phyloP scores from a whole-genome alignment of 2,329 filamentous ascomycete species.

The Botrytis deweyae region DNA sequence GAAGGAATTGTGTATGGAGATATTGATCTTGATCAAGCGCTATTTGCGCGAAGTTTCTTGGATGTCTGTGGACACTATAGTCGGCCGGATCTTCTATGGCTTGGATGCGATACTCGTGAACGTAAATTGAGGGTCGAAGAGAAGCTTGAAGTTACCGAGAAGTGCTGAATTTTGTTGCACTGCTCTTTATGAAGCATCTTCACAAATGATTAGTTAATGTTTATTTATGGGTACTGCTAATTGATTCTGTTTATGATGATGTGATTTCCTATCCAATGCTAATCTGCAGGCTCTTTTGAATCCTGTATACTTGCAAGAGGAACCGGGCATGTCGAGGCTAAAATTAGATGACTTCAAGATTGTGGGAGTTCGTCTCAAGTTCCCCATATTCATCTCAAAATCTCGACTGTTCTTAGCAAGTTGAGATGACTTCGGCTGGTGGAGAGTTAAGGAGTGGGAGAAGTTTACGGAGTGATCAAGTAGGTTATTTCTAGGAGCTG shows the following conservation, averaged over 20 bases:
- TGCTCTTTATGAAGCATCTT: background rate
- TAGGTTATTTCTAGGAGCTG: background rate
- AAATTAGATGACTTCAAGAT: background rate
- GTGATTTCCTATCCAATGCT: background rate
- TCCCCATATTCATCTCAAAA: too few relatives aligned
- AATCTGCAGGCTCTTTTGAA: background rate
- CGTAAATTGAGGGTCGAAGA: background rate
- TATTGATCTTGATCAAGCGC: constrained; percentile 14
- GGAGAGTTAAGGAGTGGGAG: too few relatives aligned
- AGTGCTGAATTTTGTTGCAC: background rate
- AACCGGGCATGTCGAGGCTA: background rate
- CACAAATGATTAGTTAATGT: background rate
- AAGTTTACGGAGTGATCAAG: background rate
- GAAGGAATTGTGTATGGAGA: constrained; percentile 13
- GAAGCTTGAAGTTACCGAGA: background rate
- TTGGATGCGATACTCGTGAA: constrained; percentile 12
- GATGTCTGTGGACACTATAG: constrained; percentile 13
- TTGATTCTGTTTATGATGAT: background rate
- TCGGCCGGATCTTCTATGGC: constrained; percentile 14
- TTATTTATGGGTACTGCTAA: background rate
- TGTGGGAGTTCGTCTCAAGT: too few relatives aligned
- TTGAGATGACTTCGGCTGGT: too few relatives aligned
- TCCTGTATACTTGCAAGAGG: background rate
- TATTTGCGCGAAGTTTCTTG: constrained; percentile 16
- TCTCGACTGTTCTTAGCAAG: too few relatives aligned